A percentile compares a stretch with the other conserved stretches of the same genome.
Evolutionary conservation across 2,329 filamentous ascomycete species (phyloP).

Genomic region (Trichoderma koningiopsis): DNA sequence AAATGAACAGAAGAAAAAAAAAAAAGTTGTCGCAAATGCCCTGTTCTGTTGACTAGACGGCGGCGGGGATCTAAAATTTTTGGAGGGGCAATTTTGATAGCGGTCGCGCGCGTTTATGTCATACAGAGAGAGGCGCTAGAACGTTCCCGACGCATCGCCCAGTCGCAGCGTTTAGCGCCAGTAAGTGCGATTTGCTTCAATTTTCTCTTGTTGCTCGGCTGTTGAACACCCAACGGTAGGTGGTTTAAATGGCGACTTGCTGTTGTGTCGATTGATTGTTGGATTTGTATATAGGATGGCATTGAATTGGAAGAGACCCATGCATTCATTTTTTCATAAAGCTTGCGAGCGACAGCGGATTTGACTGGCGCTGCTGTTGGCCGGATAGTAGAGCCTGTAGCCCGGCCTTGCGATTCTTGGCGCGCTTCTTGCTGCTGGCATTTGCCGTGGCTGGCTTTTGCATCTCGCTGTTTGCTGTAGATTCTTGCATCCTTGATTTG

Average conservation of each 20-base stretch:
- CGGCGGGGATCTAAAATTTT: conserved; percentile 31
- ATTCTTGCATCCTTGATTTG: conserved; percentile 5
- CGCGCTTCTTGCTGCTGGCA: conserved; percentile 65
- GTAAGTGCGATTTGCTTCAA: neutral
- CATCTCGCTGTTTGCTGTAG: neutral
- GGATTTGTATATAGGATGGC: neutral
- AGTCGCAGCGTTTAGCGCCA: neutral
- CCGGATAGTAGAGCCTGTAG: conserved; percentile 64
- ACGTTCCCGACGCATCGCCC: conserved; percentile 23
- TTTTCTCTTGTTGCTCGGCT: neutral
- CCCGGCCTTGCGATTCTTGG: conserved; percentile 65
- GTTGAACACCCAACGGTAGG: neutral
- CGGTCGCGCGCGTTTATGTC: conserved; percentile 23
- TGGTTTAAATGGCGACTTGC: neutral
- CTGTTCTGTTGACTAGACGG: conserved; percentile 10
- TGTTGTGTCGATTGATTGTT: neutral
- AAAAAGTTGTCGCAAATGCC: conserved; percentile 22
- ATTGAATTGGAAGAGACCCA: neutral
- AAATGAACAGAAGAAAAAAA: neutral
- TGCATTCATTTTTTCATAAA: conserved; percentile 49
- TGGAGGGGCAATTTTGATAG: conserved; percentile 31
- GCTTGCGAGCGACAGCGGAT: conserved; percentile 55
- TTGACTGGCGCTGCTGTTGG: conserved; percentile 50
- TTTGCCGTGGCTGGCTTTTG: conserved; percentile 47
- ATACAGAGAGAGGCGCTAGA: conserved; percentile 25